Evolutionary conservation across 495 filamentous ascomycete genomes (phyloP).

Genomic region (Chaetomidium leptoderma): DNA sequence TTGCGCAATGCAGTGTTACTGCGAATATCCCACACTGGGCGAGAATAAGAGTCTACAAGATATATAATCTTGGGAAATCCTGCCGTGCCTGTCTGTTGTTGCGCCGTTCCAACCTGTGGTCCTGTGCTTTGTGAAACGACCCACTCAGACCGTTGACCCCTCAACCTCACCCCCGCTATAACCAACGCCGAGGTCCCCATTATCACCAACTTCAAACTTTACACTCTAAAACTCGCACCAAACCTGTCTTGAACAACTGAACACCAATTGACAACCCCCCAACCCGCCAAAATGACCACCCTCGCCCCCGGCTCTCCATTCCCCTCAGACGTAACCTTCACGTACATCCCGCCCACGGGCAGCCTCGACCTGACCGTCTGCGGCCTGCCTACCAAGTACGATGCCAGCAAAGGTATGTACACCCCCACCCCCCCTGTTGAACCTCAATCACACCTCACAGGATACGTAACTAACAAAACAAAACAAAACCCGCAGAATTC

Average conservation of each 20-base stretch:
- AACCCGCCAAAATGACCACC: conserved; percentile 55
- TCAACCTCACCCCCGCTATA: background rate
- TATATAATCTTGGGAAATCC: no score
- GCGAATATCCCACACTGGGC: no score
- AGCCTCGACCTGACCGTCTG: conserved; percentile 63
- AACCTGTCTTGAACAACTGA: background rate
- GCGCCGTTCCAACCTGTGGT: no score
- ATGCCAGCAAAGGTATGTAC: conserved; percentile 65
- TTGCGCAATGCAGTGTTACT: conserved; percentile 10
- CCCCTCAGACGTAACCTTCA: conserved; percentile 74
- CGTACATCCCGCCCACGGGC: conserved; percentile 70
- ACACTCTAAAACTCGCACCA: background rate
- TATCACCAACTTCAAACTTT: background rate
- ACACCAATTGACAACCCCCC: background rate
- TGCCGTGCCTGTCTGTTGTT: no score
- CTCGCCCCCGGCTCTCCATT: conserved; percentile 79
- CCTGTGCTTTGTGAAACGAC: background rate
- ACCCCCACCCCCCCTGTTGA: background rate
- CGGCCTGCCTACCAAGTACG: conserved; percentile 72
- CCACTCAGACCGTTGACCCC: background rate
- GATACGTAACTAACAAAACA: background rate
- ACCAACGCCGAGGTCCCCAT: background rate
- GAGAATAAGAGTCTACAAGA: no score
- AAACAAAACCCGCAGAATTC: conserved; percentile 52
- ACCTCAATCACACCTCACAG: background rate